Percentiles rank a stretch among this genome's conserved stretches.
These are phyloP conservation scores for Leccinum subrobustum DNA, from an alignment of 1,284 basidiomycete species.

Conservation along the genomic window DNA sequence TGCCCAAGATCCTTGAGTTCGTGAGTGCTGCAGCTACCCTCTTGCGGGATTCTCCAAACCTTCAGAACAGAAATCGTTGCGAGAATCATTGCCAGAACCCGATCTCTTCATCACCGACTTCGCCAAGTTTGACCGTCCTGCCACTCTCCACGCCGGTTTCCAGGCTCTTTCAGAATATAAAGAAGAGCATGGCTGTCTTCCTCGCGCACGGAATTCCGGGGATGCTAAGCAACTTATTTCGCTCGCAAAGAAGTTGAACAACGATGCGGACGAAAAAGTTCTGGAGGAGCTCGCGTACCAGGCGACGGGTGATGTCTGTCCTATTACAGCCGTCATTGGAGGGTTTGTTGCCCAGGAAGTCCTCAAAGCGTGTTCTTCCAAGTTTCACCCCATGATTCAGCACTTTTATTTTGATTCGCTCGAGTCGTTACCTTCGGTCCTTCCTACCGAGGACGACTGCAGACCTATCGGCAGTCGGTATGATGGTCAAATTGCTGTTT, in stretches of 20 bases:
- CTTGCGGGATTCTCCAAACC: constrained; percentile 1
- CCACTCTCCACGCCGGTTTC: constrained; percentile 91
- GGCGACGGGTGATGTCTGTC: constrained; percentile 90
- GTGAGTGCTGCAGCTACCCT: constrained; percentile 48
- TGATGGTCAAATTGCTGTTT: constrained; percentile 95
- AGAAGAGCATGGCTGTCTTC: constrained; percentile 68
- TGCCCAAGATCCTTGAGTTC: constrained; percentile 95
- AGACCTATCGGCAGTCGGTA: constrained; percentile 85
- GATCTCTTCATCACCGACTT: constrained; percentile 97
- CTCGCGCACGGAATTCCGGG: constrained; percentile 79
- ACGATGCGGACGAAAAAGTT: constrained; percentile 79
- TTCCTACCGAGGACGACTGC: constrained; percentile 85
- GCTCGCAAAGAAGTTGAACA: constrained; percentile 78
- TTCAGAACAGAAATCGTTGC: constrained; percentile 79
- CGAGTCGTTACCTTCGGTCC: constrained; percentile 80
- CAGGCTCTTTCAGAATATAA: constrained; percentile 89
- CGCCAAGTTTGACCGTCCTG: constrained; percentile 94
- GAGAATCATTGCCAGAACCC: constrained; percentile 81
- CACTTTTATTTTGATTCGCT: constrained; percentile 97
- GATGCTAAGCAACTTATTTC: constrained; percentile 77
- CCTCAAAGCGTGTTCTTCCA: constrained; percentile 95
- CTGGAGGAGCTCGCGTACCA: constrained; percentile 90
- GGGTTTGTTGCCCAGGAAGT: constrained; percentile 99
- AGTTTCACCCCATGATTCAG: constrained; percentile 97
- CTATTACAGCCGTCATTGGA: constrained; percentile 92